These are phyloP conservation scores for Eucalyptus rudis DNA, from an alignment of 345 rosid species.

Conservation along the genomic window DNA sequence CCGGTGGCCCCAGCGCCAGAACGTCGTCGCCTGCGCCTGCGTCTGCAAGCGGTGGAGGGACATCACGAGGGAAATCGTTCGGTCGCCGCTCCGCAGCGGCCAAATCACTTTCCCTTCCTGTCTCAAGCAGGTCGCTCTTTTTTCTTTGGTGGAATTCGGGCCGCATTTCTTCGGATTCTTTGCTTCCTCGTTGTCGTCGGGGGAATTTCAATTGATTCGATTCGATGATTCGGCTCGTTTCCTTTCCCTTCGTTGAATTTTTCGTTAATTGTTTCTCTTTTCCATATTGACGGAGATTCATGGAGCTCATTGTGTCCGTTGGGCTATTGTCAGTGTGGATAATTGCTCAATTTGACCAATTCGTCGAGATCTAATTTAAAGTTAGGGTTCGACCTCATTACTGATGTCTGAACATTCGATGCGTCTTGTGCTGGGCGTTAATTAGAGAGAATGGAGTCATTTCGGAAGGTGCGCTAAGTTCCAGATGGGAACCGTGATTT, in stretches of 20 bases:
- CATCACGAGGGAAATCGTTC: slow-evolving; percentile 42
- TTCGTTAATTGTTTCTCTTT: neutral
- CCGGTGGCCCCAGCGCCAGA: slow-evolving; percentile 62
- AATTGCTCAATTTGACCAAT: neutral
- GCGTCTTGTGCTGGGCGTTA: neutral
- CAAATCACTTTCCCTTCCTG: slow-evolving; percentile 89
- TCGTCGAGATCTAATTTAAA: neutral
- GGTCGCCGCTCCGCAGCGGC: slow-evolving; percentile 23
- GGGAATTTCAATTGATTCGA: neutral
- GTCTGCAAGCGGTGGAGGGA: slow-evolving; percentile 90
- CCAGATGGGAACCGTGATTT: neutral
- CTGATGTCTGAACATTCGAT: neutral
- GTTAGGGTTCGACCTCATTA: neutral
- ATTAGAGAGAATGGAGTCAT: neutral
- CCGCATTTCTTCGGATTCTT: neutral
- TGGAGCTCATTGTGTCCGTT: neutral
- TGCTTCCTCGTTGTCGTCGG: neutral
- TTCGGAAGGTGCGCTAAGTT: neutral
- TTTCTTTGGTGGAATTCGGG: neutral
- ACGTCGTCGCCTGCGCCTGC: slow-evolving; percentile 66
- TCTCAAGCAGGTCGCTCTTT: slow-evolving; percentile 52
- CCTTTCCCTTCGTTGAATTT: neutral
- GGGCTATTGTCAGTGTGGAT: neutral
- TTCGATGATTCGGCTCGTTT: neutral
- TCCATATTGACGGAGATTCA: neutral